A percentile compares a stretch with the other conserved stretches of the same genome.
Evolutionary conservation across 1,139 yeast species (phyloP).

Genomic region (Yamadazyma sp.): DNA sequence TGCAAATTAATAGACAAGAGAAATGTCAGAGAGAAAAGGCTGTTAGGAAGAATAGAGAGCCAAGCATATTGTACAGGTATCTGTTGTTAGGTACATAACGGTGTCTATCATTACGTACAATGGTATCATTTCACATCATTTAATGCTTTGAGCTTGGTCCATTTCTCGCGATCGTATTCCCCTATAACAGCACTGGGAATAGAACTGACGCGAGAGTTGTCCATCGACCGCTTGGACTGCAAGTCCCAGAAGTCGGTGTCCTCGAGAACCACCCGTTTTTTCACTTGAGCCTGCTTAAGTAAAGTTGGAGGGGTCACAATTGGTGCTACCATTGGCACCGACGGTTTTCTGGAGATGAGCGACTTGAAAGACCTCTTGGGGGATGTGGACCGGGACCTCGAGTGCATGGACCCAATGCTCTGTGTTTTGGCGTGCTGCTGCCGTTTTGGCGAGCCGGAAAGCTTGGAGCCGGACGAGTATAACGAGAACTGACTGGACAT

Average conservation of each 20-base stretch:
- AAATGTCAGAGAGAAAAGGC: too few relatives aligned
- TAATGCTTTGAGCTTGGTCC: constrained; percentile 49
- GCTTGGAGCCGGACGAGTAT: constrained; percentile 21
- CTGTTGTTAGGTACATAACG: too few relatives aligned
- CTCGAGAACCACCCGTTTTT: constrained; percentile 10
- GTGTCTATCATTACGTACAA: too few relatives aligned
- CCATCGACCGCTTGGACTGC: constrained; percentile 38
- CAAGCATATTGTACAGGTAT: too few relatives aligned
- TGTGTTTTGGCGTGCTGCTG: constrained; percentile 9
- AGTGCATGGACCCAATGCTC: constrained; percentile 1
- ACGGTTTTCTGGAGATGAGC: constrained; percentile 6
- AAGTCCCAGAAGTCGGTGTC: constrained; percentile 36
- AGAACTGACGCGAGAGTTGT: constrained; percentile 44
- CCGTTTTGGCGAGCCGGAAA: constrained; percentile 12
- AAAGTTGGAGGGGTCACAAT: constrained; percentile 15
- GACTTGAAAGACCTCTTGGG: constrained; percentile 11
- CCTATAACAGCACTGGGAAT: constrained; percentile 63
- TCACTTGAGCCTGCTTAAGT: constrained; percentile 20
- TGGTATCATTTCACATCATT: too few relatives aligned
- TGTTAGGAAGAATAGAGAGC: too few relatives aligned
- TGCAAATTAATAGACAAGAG: too few relatives aligned
- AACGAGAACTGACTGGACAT: constrained; percentile 32
- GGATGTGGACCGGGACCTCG: constrained; percentile 8
- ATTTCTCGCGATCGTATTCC: constrained; percentile 64
- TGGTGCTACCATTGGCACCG: not conserved